phyloP scores from a whole-genome alignment of 768 basidiomycete species.

The Nevesoporus exiguus region DNA sequence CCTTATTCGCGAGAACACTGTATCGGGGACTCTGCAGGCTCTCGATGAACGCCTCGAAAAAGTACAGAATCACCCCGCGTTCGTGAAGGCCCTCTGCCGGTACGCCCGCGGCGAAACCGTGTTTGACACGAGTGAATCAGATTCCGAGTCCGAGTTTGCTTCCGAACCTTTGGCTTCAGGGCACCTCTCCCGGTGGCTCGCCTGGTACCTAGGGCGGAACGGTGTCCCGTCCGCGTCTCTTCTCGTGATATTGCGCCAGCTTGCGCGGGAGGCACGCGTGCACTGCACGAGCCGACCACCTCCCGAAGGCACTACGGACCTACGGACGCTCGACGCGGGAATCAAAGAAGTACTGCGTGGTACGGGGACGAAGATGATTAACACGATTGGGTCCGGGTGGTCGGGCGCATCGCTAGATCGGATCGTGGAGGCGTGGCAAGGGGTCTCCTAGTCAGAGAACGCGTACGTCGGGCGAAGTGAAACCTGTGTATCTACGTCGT shows the following conservation, averaged over 20 bases:
- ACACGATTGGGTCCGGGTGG: constrained; percentile 69
- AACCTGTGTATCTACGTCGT: not conserved
- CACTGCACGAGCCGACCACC: constrained; percentile 49
- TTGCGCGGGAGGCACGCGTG: constrained; percentile 60
- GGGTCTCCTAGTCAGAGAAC: constrained; percentile 7
- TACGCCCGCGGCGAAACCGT: constrained; percentile 57
- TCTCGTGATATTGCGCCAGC: constrained; percentile 55
- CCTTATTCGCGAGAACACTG: constrained; percentile 68
- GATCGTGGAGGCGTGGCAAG: constrained; percentile 55
- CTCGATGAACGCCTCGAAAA: constrained; percentile 56
- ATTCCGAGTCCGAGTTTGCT: constrained; percentile 2
- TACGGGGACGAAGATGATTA: constrained; percentile 79
- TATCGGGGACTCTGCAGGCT: constrained; percentile 60
- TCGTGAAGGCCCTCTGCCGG: constrained; percentile 37
- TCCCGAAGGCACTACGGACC: constrained; percentile 49
- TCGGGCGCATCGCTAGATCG: constrained; percentile 66
- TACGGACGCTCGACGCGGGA: constrained; percentile 42
- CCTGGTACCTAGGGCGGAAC: constrained; percentile 71
- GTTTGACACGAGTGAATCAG: constrained; percentile 19
- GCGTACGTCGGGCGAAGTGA: not conserved
- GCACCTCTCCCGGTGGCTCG: constrained; percentile 41
- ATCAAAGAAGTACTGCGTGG: constrained; percentile 86
- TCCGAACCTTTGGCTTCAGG: constrained; percentile 6
- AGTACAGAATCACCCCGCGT: constrained; percentile 27
- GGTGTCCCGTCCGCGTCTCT: constrained; percentile 68